These are phyloP conservation scores for Fusarium globosum DNA, from an alignment of 2,329 filamentous ascomycete species.

Conservation along the genomic window DNA sequence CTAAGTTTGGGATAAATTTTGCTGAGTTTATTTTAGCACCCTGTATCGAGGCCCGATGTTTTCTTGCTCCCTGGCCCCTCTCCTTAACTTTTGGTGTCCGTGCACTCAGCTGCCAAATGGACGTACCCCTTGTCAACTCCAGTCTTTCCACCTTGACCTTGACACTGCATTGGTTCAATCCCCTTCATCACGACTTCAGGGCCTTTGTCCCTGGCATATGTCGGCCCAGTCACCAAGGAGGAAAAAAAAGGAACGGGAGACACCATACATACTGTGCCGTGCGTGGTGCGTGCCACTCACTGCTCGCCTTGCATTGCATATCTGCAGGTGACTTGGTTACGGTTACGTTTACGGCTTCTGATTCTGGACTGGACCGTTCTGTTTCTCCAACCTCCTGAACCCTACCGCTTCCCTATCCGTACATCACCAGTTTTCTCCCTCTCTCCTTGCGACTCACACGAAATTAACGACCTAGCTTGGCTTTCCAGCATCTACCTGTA, in stretches of 20 bases:
- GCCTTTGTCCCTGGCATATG: constrained; percentile 8
- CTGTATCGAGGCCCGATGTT: too few relatives aligned
- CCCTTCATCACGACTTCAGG: constrained; percentile 27
- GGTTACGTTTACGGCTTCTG: background rate
- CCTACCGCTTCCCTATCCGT: background rate
- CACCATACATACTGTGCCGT: background rate
- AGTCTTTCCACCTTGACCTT: constrained; percentile 1
- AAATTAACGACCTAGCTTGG: constrained; percentile 16
- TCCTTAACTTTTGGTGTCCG: constrained; percentile 26
- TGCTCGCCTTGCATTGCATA: background rate
- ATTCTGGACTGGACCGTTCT: background rate
- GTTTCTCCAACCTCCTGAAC: constrained; percentile 6
- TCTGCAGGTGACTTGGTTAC: background rate
- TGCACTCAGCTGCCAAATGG: constrained; percentile 30
- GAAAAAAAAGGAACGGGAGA: background rate
- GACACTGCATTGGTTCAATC: constrained; percentile 14
- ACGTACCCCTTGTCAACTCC: constrained; percentile 22
- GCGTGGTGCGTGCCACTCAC: background rate
- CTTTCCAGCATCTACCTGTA: background rate
- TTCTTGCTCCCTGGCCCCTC: background rate
- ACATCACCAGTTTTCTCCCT: constrained; percentile 16
- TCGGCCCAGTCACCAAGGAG: constrained; percentile 7
- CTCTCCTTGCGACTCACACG: constrained; percentile 9
- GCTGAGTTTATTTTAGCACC: too few relatives aligned
- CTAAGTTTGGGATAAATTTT: too few relatives aligned